Percentiles rank a stretch among this genome's conserved stretches.
These are phyloP conservation scores for Cryptosporidium bovis DNA, from an alignment of 169 alveolate species.

Conservation along the genomic window DNA sequence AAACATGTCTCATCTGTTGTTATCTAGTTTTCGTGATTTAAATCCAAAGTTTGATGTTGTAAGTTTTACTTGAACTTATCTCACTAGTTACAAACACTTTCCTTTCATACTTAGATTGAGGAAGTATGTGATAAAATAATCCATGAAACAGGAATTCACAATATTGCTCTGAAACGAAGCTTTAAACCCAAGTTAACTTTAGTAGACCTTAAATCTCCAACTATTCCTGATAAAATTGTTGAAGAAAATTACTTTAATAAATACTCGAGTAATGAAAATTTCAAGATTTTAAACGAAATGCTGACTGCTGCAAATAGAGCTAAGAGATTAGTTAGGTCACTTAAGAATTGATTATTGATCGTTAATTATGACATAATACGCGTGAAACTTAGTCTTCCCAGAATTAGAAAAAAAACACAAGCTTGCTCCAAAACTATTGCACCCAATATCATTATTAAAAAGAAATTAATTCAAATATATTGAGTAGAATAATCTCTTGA, in stretches of 20 bases:
- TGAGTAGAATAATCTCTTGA: too few species aligned
- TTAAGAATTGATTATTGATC: neutral
- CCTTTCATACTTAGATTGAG: neutral
- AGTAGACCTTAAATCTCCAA: too few species aligned
- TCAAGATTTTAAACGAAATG: constrained; percentile 36
- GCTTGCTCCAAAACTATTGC: too few species aligned
- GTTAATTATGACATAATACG: neutral
- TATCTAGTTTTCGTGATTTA: constrained; percentile 16
- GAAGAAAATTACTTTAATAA: too few species aligned
- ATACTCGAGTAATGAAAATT: neutral
- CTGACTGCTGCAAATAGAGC: constrained; percentile 57
- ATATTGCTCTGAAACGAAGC: too few species aligned
- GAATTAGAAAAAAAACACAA: too few species aligned
- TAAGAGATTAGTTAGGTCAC: constrained; percentile 25
- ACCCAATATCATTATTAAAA: too few species aligned
- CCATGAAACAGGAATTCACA: neutral
- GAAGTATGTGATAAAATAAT: constrained; percentile 21
- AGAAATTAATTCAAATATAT: too few species aligned
- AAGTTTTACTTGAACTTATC: neutral
- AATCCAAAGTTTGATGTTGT: constrained; percentile 21
- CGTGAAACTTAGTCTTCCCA: too few species aligned
- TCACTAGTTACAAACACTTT: neutral
- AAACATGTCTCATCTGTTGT: constrained; percentile 32
- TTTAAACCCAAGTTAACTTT: too few species aligned
- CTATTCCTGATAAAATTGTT: too few species aligned